Evolutionary conservation across 1,284 basidiomycete species (phyloP), one percentile per base, ranked within the genome.

Genomic region (Cutaneotrichosporon spelunceum): DNA sequence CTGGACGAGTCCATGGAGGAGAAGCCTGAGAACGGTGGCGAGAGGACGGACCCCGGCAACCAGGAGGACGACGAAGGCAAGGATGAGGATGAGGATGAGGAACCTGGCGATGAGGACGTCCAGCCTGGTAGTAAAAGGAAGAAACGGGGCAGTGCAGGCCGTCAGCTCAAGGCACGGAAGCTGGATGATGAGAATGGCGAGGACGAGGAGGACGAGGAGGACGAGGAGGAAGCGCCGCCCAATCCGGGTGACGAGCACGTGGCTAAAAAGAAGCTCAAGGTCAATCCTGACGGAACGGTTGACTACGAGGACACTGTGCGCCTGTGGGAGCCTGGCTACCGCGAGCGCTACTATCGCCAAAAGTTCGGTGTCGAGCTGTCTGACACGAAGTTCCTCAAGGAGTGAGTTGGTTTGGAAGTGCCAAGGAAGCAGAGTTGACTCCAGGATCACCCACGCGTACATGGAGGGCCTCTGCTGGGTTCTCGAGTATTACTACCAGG

Each of bases 391-490:
- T 90, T 93, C 78, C 85, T 86, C 63, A 88, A 86, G 72, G 77
- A 84, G 90, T 94, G 71, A 71, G 86, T 82, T n/a, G 19, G n/a
- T 2, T 26, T 59, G 14, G 61, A 36, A 53, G 33, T 56, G 53
- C 16, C 54, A 39, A 39, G 4, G 16, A 19, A 14, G 9, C 5
- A 9, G 30, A 21, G 16, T 33, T 52, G 30, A 53, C 24, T 21
- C 29, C 69, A 95, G 93, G 64, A 75, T 99, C 60, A 89, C 91
- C 4, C 86, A 84, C 65, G 80, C 82, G 39, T 99, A 99, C 77
- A 84, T 98, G 61, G 94, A 99, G 80, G 96, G 96, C 47, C 83
- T 99, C 56, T 88, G 87, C 61, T 99, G 96, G 96, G 96, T 99
- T 0, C 80, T 99, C 56, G 88, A 90, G 63, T 99, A 99, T 80